A percentile compares a stretch with the other conserved stretches of the same genome.
Conservation (phyloP, 768 basidiomycete species). For the Podaxis pistillaris region DNA sequence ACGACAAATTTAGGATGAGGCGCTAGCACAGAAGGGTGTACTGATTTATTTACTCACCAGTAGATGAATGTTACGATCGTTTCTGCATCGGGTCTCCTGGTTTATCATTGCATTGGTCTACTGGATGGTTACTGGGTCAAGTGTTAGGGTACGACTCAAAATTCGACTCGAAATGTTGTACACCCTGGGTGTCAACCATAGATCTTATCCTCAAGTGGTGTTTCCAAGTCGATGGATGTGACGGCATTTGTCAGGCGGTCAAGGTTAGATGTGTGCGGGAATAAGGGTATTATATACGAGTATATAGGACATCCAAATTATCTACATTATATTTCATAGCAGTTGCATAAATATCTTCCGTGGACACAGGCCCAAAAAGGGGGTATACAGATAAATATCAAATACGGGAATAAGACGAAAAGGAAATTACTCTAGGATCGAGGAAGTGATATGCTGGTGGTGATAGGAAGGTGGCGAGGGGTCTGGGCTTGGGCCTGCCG, state of each 20-base stretch:
- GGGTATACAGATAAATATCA: background rate
- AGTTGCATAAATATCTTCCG: background rate
- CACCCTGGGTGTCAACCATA: too few relatives aligned
- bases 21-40: too few relatives aligned
- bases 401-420: background rate
- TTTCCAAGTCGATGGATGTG: background rate
- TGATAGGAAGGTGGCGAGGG: slow-evolving; percentile 23
- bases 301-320: background rate
- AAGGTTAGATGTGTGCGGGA: background rate
- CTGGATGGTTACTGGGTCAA: too few relatives aligned
- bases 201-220: too few relatives aligned
- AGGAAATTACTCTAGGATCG: background rate
- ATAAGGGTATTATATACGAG: background rate
- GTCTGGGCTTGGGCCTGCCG: slow-evolving; percentile 50
- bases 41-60: too few relatives aligned
- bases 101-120: too few relatives aligned
- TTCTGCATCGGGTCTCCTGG: too few relatives aligned
- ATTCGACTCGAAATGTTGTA: too few relatives aligned
- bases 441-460: slow-evolving; percentile 7
- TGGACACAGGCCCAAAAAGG: background rate
- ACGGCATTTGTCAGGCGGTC: background rate
- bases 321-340: background rate
- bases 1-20: too few relatives aligned
- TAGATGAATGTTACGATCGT: too few relatives aligned
- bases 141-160: too few relatives aligned